A percentile compares a stretch with the other conserved stretches of the same genome.
phyloP scores from a whole-genome alignment of 768 basidiomycete genomes.

The Kwoniella sp. region DNA sequence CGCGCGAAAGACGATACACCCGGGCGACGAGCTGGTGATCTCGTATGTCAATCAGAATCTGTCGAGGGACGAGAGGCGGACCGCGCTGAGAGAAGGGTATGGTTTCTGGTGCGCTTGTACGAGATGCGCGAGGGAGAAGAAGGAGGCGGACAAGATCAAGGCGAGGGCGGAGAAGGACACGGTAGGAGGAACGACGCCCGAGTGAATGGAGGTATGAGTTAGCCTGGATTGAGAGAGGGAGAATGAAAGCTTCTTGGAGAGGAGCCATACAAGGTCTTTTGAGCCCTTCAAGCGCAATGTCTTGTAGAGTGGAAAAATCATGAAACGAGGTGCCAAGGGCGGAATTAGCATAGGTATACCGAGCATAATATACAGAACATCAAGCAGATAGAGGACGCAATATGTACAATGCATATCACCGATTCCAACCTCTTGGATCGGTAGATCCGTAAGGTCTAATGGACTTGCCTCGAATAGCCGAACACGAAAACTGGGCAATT shows the following conservation, averaged over 20 bases:
- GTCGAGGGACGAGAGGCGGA: conserved; percentile 31
- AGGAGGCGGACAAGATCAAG: conserved; percentile 9
- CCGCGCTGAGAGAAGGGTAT: conserved; percentile 54
- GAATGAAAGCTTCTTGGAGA: neutral
- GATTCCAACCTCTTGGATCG: too few species aligned
- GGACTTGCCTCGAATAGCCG: too few species aligned
- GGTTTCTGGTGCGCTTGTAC: conserved; percentile 65
- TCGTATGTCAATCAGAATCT: conserved; percentile 71
- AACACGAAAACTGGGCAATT: too few species aligned
- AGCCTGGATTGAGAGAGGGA: neutral
- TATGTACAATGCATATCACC: too few species aligned
- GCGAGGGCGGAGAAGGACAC: neutral
- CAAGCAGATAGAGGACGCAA: too few species aligned
- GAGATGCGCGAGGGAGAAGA: conserved; percentile 66
- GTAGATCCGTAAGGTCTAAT: too few species aligned
- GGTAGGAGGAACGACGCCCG: too few species aligned
- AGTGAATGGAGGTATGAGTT: too few species aligned
- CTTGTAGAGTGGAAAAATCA: neutral
- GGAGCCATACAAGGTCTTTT: too few species aligned
- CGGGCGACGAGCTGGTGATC: conserved; percentile 74
- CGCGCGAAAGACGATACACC: conserved; percentile 67
- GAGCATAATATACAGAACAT: conserved; percentile 3
- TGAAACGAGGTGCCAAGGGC: neutral
- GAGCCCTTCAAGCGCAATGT: too few species aligned
- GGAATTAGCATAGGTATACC: conserved; percentile 2